Conservation (phyloP, 2,329 filamentous ascomycete species). For the Fusarium cicatricum region DNA sequence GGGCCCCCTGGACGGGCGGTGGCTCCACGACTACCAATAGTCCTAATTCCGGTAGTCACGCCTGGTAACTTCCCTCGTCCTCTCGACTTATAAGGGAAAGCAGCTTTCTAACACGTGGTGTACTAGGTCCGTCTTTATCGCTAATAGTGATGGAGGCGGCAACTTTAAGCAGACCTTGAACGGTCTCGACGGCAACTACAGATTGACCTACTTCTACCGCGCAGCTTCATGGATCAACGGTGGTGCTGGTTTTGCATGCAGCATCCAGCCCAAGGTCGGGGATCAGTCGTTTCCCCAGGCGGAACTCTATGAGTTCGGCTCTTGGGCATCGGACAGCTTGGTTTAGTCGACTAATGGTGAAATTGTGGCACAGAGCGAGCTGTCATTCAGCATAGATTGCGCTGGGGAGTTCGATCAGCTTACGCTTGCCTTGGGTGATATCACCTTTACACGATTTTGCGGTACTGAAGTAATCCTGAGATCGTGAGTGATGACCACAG, state of each 20-base stretch:
- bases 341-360: too few relatives aligned
- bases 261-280: not conserved
- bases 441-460: too few relatives aligned
- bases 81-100: not conserved
- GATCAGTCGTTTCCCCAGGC: too few relatives aligned
- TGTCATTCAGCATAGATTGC: too few relatives aligned
- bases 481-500: too few relatives aligned
- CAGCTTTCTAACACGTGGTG: not conserved
- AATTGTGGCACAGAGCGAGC: too few relatives aligned
- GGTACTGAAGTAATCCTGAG: too few relatives aligned
- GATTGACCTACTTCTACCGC: not conserved
- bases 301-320: too few relatives aligned
- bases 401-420: too few relatives aligned
- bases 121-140: not conserved
- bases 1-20: not conserved
- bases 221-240: not conserved
- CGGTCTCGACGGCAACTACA: not conserved
- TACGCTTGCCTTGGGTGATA: too few relatives aligned
- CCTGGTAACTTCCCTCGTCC: not conserved
- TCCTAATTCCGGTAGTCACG: not conserved
- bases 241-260: not conserved
- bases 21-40: not conserved
- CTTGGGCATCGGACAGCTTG: too few relatives aligned
- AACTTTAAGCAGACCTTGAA: not conserved
- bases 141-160: not conserved